phyloP scores from a whole-genome alignment of 768 basidiomycete species.

The Gelatoporia subvermispora region DNA sequence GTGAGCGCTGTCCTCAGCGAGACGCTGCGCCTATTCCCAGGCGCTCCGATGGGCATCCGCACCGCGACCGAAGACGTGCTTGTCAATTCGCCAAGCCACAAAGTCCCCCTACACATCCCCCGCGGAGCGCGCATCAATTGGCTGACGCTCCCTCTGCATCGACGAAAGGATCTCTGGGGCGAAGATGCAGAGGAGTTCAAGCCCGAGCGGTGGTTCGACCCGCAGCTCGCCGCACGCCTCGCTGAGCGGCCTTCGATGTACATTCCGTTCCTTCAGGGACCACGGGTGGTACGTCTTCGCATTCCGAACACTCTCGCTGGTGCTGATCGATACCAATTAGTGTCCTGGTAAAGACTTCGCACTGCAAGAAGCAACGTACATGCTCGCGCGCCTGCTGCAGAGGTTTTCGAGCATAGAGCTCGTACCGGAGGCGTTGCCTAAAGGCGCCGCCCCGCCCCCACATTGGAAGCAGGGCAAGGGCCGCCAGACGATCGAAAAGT shows the following conservation, averaged over 20 bases:
- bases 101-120: not conserved
- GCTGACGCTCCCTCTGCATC: not conserved
- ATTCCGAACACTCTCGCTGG: too few relatives aligned
- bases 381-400: slow-evolving; percentile 49
- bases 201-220: not conserved
- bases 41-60: not conserved
- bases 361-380: slow-evolving; percentile 52
- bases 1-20: slow-evolving; percentile 15
- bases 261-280: not conserved
- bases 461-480: slow-evolving; percentile 29
- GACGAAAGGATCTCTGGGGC: not conserved
- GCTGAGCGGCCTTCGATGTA: not conserved
- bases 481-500: slow-evolving; percentile 36
- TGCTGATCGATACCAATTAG: too few relatives aligned
- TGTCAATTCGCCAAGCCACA: not conserved
- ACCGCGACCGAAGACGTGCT: not conserved
- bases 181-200: not conserved
- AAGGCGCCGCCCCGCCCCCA: slow-evolving; percentile 24
- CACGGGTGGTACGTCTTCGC: too few relatives aligned
- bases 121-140: not conserved
- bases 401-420: slow-evolving; percentile 39
- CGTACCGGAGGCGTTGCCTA: slow-evolving; percentile 31
- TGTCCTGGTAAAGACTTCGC: slow-evolving; percentile 34
- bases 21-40: slow-evolving; percentile 17
- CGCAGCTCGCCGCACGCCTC: not conserved